Evolutionary conservation across 257 asterid species (phyloP).

Genomic region (Plantago major): DNA sequence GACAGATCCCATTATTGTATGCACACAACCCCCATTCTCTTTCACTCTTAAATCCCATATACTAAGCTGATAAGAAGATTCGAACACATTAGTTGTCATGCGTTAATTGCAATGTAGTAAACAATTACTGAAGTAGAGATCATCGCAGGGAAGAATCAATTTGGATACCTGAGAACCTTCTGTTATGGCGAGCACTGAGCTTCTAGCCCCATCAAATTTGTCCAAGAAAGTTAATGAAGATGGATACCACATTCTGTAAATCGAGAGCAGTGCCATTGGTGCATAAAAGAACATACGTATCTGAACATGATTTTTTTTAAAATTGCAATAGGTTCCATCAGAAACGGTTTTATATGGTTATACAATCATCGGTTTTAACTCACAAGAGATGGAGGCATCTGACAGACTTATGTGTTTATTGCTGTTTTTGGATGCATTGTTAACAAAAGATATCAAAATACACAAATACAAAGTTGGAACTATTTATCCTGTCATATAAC

Average conservation of each 20-base stretch:
- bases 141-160: constrained; percentile 2
- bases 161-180: constrained; percentile 88
- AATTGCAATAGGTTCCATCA: constrained; percentile 6
- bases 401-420: not conserved
- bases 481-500: no score
- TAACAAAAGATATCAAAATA: not conserved
- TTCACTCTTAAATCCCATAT: constrained; percentile 86
- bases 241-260: constrained; percentile 79
- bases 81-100: not conserved
- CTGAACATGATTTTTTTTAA: not conserved
- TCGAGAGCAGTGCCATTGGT: constrained; percentile 15
- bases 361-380: not conserved
- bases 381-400: not conserved
- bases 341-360: not conserved
- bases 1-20: constrained; percentile 69
- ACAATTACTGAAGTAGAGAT: not conserved
- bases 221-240: constrained; percentile 62
- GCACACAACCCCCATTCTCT: constrained; percentile 93
- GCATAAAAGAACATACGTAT: constrained; percentile 12
- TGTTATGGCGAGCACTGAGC: constrained; percentile 59
- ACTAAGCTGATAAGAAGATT: constrained; percentile 42
- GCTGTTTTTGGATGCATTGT: no score
- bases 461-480: not conserved
- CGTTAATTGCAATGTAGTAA: not conserved
- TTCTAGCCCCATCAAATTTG: constrained; percentile 41